Evolutionary conservation across 768 basidiomycete genomes (phyloP), one percentile per base, ranked within the genome.

Genomic region (Filobasidium floriforme): DNA sequence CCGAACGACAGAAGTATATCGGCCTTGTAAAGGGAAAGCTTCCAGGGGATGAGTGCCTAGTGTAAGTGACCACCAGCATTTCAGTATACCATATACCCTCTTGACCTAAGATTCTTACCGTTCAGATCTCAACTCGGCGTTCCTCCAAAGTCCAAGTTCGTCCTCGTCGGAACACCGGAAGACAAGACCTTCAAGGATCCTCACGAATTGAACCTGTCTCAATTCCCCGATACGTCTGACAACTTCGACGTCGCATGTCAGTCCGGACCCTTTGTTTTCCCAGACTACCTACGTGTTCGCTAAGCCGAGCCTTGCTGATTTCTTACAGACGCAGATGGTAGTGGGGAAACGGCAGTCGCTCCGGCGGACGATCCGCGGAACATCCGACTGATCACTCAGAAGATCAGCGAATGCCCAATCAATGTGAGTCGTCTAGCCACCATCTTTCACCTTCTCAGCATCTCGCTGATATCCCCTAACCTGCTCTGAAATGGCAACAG

Each of bases 131-230:
- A 57, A 37, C 32, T 37, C 24, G 54, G 29, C 18, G 46, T 79
- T 0, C 72, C 80, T 19, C 46, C 26, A 3, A 85, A 86, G 57
- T 87, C 86, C 81, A 89, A 87, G 73, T 92, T 92, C 73, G 88
- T 85, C n/a, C 81, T 92, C 72, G 67, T 92, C 22, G 92, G 92
- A 12, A 92, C 90, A 7, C 89, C 89, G 0, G 85, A 89, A 77
- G 89, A 89, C 40, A 83, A 88, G 67, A 89, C 90, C 74, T 86
- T 91, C 75, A 90, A 89, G 74, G 89, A 90, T 77, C 88, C 88
- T 11, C 83, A 84, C 10, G 80, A 88, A 85, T 68, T 69, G 81
- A 62, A 44, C 28, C 49, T 62, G 18, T 29, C 29, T 12, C 40
- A 63, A 15, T 28, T 68, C 41, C 70, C 54, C 55, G 46, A 49